phyloP scores from a whole-genome alignment of 2,329 filamentous ascomycete genomes.

The Fusarium sp. region DNA sequence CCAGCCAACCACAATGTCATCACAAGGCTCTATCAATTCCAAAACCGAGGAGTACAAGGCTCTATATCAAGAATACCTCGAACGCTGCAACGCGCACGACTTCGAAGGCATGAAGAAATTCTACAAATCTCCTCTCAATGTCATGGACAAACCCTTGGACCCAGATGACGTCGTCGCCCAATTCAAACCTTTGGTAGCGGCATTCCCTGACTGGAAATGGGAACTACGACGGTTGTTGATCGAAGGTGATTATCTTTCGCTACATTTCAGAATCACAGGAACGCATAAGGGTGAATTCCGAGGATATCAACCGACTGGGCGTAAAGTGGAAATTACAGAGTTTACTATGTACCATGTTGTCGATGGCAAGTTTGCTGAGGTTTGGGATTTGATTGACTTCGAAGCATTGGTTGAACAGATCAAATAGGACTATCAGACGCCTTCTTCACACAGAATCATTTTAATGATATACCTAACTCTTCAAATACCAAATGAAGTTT shows the following conservation, averaged over 20 bases:
- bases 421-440: not conserved
- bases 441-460: accelerated
- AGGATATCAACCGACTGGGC: constrained; percentile 8
- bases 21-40: not conserved
- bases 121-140: constrained; percentile 2
- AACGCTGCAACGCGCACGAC: constrained; percentile 17
- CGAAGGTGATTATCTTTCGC: constrained; percentile 3
- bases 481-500: too few species aligned
- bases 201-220: constrained; percentile 27
- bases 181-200: constrained; percentile 5
- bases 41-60: not conserved
- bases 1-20: not conserved
- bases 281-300: constrained; percentile 9
- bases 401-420: constrained; percentile 12
- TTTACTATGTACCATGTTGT: constrained; percentile 24
- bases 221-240: not conserved
- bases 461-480: not conserved
- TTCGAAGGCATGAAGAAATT: constrained; percentile 9
- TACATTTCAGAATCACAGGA: constrained; percentile 11
- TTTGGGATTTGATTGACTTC: constrained; percentile 27
- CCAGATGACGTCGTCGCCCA: constrained; percentile 6
- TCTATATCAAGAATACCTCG: constrained; percentile 9
- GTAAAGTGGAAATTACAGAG: constrained; percentile 8
- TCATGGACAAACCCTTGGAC: constrained; percentile 3
- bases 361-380: not conserved